Percentiles rank a stretch among this genome's conserved stretches.
Evolutionary conservation across 768 basidiomycete species (phyloP).

Genomic region (Xerocomus brunneocitrinus): DNA sequence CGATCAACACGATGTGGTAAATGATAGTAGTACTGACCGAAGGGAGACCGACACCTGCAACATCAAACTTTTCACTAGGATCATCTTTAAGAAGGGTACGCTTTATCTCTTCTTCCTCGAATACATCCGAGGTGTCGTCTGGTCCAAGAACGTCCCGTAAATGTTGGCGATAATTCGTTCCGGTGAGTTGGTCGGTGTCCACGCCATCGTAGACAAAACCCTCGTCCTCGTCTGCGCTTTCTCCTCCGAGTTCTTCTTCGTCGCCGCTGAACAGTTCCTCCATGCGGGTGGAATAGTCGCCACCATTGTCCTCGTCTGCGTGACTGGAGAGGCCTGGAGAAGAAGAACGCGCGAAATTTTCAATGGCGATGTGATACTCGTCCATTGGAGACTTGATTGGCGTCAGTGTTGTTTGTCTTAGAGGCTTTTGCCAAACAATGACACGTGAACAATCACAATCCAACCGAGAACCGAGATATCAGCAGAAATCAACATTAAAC

Average conservation of each 20-base stretch:
- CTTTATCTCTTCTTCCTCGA: conserved; percentile 44
- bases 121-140: conserved; percentile 51
- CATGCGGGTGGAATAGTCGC: conserved; percentile 25
- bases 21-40: conserved; percentile 29
- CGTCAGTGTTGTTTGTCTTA: conserved; percentile 20
- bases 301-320: conserved; percentile 18
- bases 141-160: conserved; percentile 69
- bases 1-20: conserved; percentile 16
- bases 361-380: neutral
- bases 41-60: conserved; percentile 11
- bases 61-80: conserved; percentile 26
- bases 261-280: conserved; percentile 35
- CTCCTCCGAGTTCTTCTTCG: conserved; percentile 38
- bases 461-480: conserved; percentile 9
- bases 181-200: conserved; percentile 46
- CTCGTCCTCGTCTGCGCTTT: conserved; percentile 50
- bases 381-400: conserved; percentile 7
- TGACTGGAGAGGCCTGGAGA: conserved; percentile 18
- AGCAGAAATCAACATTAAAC: conserved; percentile 11
- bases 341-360: neutral
- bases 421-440: conserved; percentile 27
- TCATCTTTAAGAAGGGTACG: conserved; percentile 40
- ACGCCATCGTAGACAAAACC: conserved; percentile 71
- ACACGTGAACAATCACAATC: conserved; percentile 12
- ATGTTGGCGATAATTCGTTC: conserved; percentile 59